Percentiles rank a stretch among this genome's conserved stretches.
These are phyloP conservation scores for Gossypium bickii DNA, from an alignment of 345 rosid species.

Conservation along the genomic window DNA sequence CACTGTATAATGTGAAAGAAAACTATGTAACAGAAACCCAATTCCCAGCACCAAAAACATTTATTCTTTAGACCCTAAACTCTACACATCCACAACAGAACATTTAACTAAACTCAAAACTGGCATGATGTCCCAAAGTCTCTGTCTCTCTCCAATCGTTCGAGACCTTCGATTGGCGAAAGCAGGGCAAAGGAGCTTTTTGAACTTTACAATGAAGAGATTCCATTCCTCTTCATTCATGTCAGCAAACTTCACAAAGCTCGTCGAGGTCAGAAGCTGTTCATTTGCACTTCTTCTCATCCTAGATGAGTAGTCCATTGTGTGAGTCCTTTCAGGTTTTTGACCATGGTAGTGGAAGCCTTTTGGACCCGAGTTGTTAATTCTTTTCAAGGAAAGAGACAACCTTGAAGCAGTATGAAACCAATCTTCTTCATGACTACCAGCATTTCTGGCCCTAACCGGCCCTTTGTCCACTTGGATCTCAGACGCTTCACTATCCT, in stretches of 20 bases:
- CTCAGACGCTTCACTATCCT: conserved; percentile 16
- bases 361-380: conserved; percentile 38
- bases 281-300: conserved; percentile 68
- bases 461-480: no score
- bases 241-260: conserved; percentile 82
- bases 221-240: conserved; percentile 81
- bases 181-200: conserved; percentile 63
- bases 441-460: conserved; percentile 19
- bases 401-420: background rate
- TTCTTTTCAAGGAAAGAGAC: background rate
- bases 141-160: conserved; percentile 64
- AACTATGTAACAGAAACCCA: background rate
- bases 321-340: background rate
- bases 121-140: conserved; percentile 99
- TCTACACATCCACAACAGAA: background rate
- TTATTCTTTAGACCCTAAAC: conserved; percentile 3
- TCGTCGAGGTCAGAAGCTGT: conserved; percentile 65
- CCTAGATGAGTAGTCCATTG: background rate
- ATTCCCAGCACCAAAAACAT: conserved; percentile 21
- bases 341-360: conserved; percentile 4
- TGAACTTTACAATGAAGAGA: conserved; percentile 67
- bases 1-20: background rate
- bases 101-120: conserved; percentile 51
- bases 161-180: conserved; percentile 61
- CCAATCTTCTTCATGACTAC: conserved; percentile 26